These are phyloP conservation scores for Beauveria caledonica DNA, from an alignment of 2,329 filamentous ascomycete genomes.

Conservation along the genomic window DNA sequence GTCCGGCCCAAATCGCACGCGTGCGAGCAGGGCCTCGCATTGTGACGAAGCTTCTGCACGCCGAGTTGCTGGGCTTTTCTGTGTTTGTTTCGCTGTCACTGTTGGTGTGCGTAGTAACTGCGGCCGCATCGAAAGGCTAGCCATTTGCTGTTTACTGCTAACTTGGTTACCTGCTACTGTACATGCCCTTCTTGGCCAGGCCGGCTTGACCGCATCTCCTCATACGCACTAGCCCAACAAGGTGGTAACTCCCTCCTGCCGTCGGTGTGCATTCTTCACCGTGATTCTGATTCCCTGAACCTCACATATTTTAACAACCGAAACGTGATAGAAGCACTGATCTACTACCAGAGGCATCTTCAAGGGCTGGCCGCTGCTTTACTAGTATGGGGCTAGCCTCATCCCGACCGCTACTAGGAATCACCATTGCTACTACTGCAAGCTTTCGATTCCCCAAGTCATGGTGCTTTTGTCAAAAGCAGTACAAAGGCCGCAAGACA, in stretches of 20 bases:
- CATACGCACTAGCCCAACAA: background rate
- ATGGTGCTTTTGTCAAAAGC: background rate
- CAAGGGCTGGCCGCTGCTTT: background rate
- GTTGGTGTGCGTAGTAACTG: background rate
- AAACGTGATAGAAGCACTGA: background rate
- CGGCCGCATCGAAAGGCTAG: slow-evolving; percentile 1
- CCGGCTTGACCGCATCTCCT: slow-evolving; percentile 10
- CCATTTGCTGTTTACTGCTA: background rate
- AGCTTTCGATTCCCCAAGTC: background rate
- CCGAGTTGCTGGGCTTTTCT: background rate
- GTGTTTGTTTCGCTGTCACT: background rate
- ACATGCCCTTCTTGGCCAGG: background rate
- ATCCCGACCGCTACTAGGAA: background rate
- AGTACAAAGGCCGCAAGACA: background rate
- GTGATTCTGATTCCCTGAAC: background rate
- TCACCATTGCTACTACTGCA: background rate
- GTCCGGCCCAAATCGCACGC: background rate
- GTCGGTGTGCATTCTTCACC: slow-evolving; percentile 1
- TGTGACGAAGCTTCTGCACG: background rate
- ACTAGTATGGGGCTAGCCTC: slow-evolving; percentile 7
- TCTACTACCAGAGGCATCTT: background rate
- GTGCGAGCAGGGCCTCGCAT: background rate
- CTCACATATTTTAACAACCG: background rate
- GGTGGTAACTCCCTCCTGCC: background rate
- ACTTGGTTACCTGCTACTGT: background rate